Base-by-base conservation (phyloP, 192 early-diverging fungal species). In the Podila minutissima region DNA sequence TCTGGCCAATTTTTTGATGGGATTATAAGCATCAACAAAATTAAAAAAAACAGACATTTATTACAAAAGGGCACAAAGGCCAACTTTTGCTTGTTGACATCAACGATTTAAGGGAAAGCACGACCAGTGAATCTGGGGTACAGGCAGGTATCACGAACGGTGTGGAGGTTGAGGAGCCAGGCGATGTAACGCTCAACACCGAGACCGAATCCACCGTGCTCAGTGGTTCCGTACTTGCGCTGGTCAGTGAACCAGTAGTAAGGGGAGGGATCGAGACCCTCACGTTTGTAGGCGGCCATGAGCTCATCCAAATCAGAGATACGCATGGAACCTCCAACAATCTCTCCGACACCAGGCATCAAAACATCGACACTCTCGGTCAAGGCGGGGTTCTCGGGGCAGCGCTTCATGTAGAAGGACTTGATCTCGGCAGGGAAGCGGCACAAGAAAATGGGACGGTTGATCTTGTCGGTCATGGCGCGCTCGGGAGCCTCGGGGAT, bases 231-330 rank as follows among this genome's bases (percentile, higher is more conserved):
- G 84, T 96, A 99, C 89, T 98, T 99, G 86, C 98, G 94, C 88
- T 99, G 98, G 67, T 99, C 98, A 50, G 97, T 96, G 87, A 92
- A 95, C 98, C 98, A 99, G 89, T 99, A 98, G 90, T 99, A 99
- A 29, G 97, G 96, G 4, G 85, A 76, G 22, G 97, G 93, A 82
- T 99, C 95, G 67, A 99, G 72, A 67, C 83, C 94, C 84, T 98
- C 96, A 38, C 95, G 92, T 85, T 89, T 87, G 87, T 95, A 97
- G 17, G 90, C 97, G 13, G 86, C 92, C 69, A 94, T 82, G 46
- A 98, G 88, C 78, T 94, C 92, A 15, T 88, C 85, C 79, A 95
- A 85, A 83, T 97, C 92, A 61, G 92, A 93, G 82, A 96, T 98
- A 88, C 97, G 91, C 97, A 98, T 99, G 69, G 94, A 95, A 31